A percentile compares a stretch with the other conserved stretches of the same genome.
Conservation (phyloP, 31 red algal genomes). For the Odonthalia washingtoniensis region DNA sequence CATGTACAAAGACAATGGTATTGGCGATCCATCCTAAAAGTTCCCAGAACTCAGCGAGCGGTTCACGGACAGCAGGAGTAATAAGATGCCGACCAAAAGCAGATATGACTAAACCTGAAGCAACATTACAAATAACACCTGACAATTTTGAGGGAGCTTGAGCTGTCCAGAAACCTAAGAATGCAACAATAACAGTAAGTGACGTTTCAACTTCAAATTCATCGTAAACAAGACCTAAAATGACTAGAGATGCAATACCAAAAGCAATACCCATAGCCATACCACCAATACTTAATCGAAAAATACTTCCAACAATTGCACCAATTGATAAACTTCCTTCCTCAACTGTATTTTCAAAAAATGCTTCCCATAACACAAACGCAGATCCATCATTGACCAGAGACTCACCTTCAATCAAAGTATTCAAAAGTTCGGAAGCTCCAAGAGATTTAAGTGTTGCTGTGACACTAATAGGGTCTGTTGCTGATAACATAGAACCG, state of each 20-base stretch:
- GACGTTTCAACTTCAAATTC: constrained; percentile 89
- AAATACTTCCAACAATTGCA: constrained; percentile 70
- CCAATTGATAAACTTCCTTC: constrained; percentile 48
- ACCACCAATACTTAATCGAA: constrained; percentile 83
- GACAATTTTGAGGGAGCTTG: constrained; percentile 85
- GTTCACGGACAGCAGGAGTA: constrained; percentile 79
- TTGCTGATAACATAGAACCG: constrained; percentile 95
- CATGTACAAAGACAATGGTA: constrained; percentile 95
- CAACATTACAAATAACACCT: constrained; percentile 88
- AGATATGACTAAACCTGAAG: constrained; percentile 87
- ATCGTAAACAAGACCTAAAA: constrained; percentile 78
- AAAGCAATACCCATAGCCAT: constrained; percentile 92
- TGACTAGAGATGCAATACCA: constrained; percentile 72
- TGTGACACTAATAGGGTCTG: constrained; percentile 93
- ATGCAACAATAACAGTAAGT: constrained; percentile 87
- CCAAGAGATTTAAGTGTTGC: constrained; percentile 85
- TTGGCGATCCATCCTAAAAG: constrained; percentile 87
- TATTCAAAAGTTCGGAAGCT: constrained; percentile 82
- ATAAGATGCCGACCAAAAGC: constrained; percentile 84
- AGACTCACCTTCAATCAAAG: constrained; percentile 96
- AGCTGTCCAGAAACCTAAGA: constrained; percentile 90
- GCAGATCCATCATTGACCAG: constrained; percentile 99
- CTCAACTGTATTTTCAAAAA: constrained; percentile 64
- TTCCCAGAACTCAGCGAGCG: constrained; percentile 95
- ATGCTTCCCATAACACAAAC: constrained; percentile 89